Evolutionary conservation across 2,329 filamentous ascomycete genomes (phyloP), one percentile per base, ranked within the genome.

Genomic region (Hypoxylon sp.): DNA sequence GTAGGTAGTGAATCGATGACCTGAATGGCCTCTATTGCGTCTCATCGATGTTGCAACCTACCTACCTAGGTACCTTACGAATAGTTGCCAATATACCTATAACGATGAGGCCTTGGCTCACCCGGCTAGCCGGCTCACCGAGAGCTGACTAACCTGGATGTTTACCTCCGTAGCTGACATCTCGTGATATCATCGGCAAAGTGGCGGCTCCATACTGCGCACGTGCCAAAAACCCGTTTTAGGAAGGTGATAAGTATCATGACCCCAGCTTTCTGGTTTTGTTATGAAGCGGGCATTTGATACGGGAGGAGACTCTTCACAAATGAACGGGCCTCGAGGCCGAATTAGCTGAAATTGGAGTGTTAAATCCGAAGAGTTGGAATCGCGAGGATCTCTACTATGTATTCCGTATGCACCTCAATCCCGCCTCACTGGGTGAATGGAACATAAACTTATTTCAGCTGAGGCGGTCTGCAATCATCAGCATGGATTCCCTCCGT

Each of bases 171-270:
- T 22, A 16, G 11, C 3, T 28, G 16, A 6, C 12, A 53, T 14
- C 32, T 42, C 26, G 48, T 30, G 30, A 20, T n/a, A 50, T 24
- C n/a, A 26, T 26, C 24, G 24, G 14, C 9, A 33, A 40, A 30
- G 24, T 26, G 24, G 24, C 24, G 24, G 22, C 33, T 40, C 30
- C 53, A 48, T 50, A 48, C 49, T 32, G 42, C 24, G 60, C 64
- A 63, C 55, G 60, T 62, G 64, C 50, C 30, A 64, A 40, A 5
- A 42, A 42, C 30, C 52, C 36, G 8, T 18, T 67, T 64, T 61
- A 61, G 61, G 64, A 67, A 67, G 64, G 56, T 67, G 52, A 58
- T 48, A 64, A 53, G 51, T 45, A 22, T 33, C 12, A 45, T 9
- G 4, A 38, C 46, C 42, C 32, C 36, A 16, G 46, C 28, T 58